Evolutionary conservation across 306 rosid species (phyloP).

Genomic region (Canavalia ensiformis): DNA sequence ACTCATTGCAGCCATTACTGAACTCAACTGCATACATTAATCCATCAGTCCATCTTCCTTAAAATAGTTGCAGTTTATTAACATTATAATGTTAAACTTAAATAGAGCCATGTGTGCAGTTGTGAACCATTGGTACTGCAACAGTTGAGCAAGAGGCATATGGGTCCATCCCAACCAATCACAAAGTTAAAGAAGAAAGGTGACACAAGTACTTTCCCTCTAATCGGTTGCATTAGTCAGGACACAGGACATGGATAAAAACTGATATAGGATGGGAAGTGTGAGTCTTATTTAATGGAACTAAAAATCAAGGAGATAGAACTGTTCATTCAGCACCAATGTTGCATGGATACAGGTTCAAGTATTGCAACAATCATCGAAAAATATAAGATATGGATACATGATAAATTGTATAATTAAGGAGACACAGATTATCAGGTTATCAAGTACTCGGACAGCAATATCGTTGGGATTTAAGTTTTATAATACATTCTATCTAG

Average conservation of each 20-base stretch:
- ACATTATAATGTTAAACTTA: slow-evolving; percentile 22
- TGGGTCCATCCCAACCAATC: slow-evolving; percentile 4
- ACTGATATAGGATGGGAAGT: not conserved
- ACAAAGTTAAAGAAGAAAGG: not conserved
- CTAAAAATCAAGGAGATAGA: not conserved
- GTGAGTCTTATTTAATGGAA: not conserved
- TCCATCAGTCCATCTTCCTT: slow-evolving; percentile 1
- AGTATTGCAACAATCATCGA: not conserved
- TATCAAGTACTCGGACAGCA: slow-evolving; percentile 20
- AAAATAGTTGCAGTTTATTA: not conserved
- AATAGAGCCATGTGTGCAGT: not conserved
- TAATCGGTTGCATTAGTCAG: slow-evolving; percentile 1
- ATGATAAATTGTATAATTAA: not conserved
- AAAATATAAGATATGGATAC: not conserved
- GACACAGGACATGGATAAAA: not conserved
- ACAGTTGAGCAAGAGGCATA: not conserved
- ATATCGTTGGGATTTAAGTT: not conserved
- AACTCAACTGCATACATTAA: slow-evolving; percentile 20
- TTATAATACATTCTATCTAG: not conserved
- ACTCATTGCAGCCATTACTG: slow-evolving; percentile 2
- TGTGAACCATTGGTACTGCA: not conserved
- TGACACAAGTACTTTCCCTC: not conserved
- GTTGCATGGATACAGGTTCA: not conserved
- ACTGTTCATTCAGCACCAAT: slow-evolving; percentile 29
- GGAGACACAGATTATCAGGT: not conserved